Evolutionary conservation across 2,329 filamentous ascomycete genomes (phyloP), one percentile per base, ranked within the genome.

Genomic region (Aspergillus piperis): DNA sequence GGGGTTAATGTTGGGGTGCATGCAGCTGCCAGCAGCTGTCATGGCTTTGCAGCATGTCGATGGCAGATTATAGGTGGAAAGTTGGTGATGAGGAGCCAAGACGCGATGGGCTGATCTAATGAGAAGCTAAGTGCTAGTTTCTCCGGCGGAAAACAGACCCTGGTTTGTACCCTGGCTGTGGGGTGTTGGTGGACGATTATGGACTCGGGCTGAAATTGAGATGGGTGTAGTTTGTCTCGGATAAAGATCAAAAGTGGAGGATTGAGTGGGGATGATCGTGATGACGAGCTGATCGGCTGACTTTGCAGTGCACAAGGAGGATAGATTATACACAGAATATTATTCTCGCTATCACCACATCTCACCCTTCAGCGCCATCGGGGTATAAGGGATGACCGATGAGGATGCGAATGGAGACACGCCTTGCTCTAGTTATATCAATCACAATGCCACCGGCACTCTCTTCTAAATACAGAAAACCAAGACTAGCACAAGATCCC

Each of bases 61-160:
- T 23, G 55, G 53, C 5, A 54, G 55, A 42, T 62, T 42, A 64
- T 63, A 64, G 62, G 62, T 64, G 62, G 62, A 64, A 61, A 62
- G 57, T 62, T 55, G 19, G 27, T 19, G 44, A 60, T 54, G 42
- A 50, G 39, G 54, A 39, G 61, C 42, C n/a, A 39, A 23, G 27
- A 47, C 19, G 38, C 21, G 54, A 11, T 23, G 44, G 55, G 53
- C 32, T 54, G 36, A 7, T 11, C 36, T 56, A 21, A 11, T 61
- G 47, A 39, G 57, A 39, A 48, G 32, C 32, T 36, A 36, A 36
- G 4, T 5, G 32, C 4, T 36, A 44, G 52, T 62, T 64, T 62
- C 36, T 64, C 62, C 60, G 55, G 47, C 8, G 51, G 51, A 1
- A 54, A 15, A 23, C 13, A 17, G 30, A 25, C 17, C 27, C 11